These are phyloP conservation scores for Aureobasidium vineae DNA, from an alignment of 2,329 filamentous ascomycete genomes.

Conservation along the genomic window DNA sequence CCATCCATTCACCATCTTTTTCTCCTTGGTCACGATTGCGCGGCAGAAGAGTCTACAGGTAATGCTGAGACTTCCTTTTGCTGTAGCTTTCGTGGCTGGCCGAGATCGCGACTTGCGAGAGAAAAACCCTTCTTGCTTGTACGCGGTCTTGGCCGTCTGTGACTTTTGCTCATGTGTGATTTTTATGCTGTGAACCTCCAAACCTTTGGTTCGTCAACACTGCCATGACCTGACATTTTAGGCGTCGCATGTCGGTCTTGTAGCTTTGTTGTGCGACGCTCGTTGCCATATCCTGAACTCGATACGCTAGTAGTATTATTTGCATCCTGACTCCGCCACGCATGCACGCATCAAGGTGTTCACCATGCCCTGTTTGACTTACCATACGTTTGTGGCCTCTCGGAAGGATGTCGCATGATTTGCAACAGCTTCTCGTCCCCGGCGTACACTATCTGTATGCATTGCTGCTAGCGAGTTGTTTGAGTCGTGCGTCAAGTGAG, in stretches of 20 bases:
- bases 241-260: not conserved
- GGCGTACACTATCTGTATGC: too few species aligned
- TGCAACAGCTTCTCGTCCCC: too few species aligned
- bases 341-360: too few species aligned
- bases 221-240: not conserved
- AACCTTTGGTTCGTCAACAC: not conserved
- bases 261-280: not conserved
- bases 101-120: not conserved
- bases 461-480: too few species aligned
- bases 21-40: not conserved
- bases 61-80: slow-evolving; percentile 15
- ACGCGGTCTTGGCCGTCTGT: not conserved
- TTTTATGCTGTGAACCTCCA: not conserved
- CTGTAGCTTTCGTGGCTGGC: not conserved
- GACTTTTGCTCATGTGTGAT: not conserved
- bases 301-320: too few species aligned
- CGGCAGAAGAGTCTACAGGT: not conserved
- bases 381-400: too few species aligned
- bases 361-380: too few species aligned
- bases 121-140: slow-evolving; percentile 19
- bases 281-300: too few species aligned
- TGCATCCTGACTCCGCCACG: too few species aligned
- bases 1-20: slow-evolving; percentile 55
- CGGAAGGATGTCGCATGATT: not conserved
- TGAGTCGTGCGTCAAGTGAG: not conserved